A percentile compares a stretch with the other conserved stretches of the same genome.
These are phyloP conservation scores for Onygenales sp. DNA, from an alignment of 2,329 filamentous ascomycete species.

Conservation along the genomic window DNA sequence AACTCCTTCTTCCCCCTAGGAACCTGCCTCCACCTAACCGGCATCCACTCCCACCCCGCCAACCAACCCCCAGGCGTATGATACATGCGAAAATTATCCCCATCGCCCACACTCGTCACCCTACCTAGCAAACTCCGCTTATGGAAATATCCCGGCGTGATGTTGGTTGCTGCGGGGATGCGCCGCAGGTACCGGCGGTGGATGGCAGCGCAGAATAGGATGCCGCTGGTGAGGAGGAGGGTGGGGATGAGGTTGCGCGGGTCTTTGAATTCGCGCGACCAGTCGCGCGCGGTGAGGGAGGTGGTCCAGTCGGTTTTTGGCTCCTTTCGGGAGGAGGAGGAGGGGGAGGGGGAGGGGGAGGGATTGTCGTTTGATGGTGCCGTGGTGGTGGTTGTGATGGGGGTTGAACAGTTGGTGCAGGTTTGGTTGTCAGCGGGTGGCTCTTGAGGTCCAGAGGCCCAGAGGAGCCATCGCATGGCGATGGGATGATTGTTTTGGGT, in stretches of 20 bases:
- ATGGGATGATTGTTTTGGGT: conserved; percentile 15
- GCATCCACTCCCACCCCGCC: conserved; percentile 87
- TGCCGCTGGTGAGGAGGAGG: conserved; percentile 27
- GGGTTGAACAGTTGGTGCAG: conserved; percentile 4
- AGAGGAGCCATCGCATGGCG: conserved; percentile 42
- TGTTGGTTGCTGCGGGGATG: conserved; percentile 66
- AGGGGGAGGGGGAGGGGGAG: conserved; percentile 14
- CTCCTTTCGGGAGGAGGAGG: conserved; percentile 14
- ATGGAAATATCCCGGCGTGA: conserved; percentile 66
- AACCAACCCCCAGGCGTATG: conserved; percentile 87
- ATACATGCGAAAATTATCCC: conserved; percentile 88
- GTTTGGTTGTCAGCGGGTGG: conserved; percentile 9
- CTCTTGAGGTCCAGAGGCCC: conserved; percentile 28
- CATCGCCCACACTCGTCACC: conserved; percentile 92
- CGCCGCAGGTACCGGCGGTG: conserved; percentile 60
- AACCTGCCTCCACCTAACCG: conserved; percentile 49
- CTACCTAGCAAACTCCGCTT: conserved; percentile 68
- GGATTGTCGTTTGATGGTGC: conserved; percentile 16
- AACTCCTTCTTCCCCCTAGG: conserved; percentile 60
- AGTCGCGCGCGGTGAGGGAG: conserved; percentile 33
- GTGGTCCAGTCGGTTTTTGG: conserved; percentile 27
- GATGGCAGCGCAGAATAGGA: conserved; percentile 25
- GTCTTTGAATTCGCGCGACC: conserved; percentile 26
- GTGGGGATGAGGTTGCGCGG: conserved; percentile 28
- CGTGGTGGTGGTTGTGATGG: conserved; percentile 9